These are phyloP conservation scores for Fusarium sp. DNA, from an alignment of 2,329 filamentous ascomycete species.

Conservation along the genomic window DNA sequence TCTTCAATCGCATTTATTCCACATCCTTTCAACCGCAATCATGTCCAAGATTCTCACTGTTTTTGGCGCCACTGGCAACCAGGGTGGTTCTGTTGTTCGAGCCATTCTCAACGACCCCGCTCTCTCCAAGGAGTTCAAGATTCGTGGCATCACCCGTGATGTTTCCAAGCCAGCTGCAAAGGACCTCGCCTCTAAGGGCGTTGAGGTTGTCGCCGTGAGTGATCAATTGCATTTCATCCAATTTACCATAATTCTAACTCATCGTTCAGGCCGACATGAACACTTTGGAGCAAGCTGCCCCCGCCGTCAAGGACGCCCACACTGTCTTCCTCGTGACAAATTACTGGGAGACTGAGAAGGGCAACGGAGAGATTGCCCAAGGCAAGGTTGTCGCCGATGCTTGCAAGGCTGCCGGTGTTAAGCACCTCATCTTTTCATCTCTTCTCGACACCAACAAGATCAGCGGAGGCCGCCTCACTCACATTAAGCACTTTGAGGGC, in stretches of 20 bases:
- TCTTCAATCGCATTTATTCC: not conserved
- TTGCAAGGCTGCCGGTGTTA: conserved; percentile 55
- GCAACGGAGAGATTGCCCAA: conserved; percentile 54
- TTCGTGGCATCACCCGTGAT: conserved; percentile 63
- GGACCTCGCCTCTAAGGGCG: conserved; percentile 53
- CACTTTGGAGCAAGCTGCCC: conserved; percentile 48
- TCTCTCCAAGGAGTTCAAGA: conserved; percentile 57
- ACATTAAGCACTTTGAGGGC: conserved; percentile 65
- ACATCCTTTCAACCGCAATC: not conserved
- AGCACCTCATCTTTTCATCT: conserved; percentile 61
- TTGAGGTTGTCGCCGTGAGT: conserved; percentile 56
- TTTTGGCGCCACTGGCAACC: conserved; percentile 63
- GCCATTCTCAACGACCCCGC: conserved; percentile 59
- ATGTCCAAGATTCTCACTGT: conserved; percentile 56
- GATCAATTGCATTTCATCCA: not conserved
- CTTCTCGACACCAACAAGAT: conserved; percentile 54
- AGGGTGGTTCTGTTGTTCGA: conserved; percentile 61
- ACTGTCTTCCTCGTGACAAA: conserved; percentile 58
- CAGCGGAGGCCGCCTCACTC: conserved; percentile 51
- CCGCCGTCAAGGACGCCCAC: conserved; percentile 56
- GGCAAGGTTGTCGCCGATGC: conserved; percentile 61
- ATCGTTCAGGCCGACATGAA: conserved; percentile 55
- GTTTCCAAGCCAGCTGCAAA: conserved; percentile 53
- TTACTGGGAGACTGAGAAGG: conserved; percentile 50
- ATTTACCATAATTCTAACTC: not conserved